These are phyloP conservation scores for Saccharomycopsis fermentans DNA, from an alignment of 805 yeast genomes.

Conservation along the genomic window DNA sequence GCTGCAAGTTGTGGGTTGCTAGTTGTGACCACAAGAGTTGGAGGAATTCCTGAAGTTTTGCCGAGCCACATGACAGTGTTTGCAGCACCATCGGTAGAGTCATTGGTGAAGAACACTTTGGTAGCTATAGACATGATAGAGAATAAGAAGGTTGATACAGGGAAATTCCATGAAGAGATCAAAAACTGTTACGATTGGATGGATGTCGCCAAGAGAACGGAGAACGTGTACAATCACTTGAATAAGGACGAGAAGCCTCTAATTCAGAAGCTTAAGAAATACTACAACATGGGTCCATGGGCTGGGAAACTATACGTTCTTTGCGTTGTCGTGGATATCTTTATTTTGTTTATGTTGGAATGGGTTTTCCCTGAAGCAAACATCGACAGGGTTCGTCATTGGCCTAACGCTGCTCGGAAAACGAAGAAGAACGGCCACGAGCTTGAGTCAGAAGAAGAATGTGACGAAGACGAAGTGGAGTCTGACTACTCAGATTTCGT, in stretches of 20 bases:
- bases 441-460: not conserved
- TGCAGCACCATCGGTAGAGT: constrained; percentile 80
- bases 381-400: constrained; percentile 70
- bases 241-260: constrained; percentile 42
- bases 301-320: constrained; percentile 79
- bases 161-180: constrained; percentile 68
- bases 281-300: constrained; percentile 66
- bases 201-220: constrained; percentile 81
- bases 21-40: constrained; percentile 92
- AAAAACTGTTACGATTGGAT: constrained; percentile 84
- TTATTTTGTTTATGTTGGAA: constrained; percentile 54
- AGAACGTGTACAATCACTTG: constrained; percentile 57
- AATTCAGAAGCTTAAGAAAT: constrained; percentile 48
- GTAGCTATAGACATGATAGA: constrained; percentile 57
- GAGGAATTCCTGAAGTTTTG: constrained; percentile 94
- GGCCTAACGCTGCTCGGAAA: constrained; percentile 42
- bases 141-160: constrained; percentile 53
- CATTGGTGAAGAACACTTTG: constrained; percentile 60
- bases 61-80: constrained; percentile 90
- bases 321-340: constrained; percentile 71
- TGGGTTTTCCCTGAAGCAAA: constrained; percentile 54
- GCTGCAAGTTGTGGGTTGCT: constrained; percentile 94
- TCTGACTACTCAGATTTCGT: not conserved
- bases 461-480: not conserved
- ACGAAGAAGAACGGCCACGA: not conserved